Evolutionary conservation across 345 rosid genomes (phyloP).

Genomic region (Gossypium bickii): DNA sequence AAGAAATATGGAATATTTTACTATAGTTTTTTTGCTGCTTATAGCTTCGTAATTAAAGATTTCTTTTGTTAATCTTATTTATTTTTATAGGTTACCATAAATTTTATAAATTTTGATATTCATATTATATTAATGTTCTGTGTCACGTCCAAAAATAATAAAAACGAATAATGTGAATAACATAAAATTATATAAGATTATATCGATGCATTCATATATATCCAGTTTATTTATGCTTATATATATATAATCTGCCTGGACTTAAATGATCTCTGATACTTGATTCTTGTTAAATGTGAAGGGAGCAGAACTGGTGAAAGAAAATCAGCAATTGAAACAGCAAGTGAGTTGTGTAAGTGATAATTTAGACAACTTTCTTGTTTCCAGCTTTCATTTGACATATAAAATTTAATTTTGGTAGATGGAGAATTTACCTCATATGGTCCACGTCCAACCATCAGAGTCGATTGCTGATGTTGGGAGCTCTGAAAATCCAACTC

Average conservation of each 20-base stretch:
- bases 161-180: not conserved
- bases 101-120: no score
- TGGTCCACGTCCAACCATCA: not conserved
- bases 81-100: no score
- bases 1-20: not conserved
- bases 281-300: constrained; percentile 14
- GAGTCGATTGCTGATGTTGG: constrained; percentile 18
- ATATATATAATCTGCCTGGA: not conserved
- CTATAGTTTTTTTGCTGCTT: not conserved
- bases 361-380: not conserved
- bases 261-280: not conserved
- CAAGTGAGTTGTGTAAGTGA: constrained; percentile 13
- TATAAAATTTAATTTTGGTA: not conserved
- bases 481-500: constrained; percentile 20
- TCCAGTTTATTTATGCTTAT: not conserved
- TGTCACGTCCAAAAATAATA: not conserved
- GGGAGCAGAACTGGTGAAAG: constrained; percentile 26
- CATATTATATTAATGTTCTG: no score
- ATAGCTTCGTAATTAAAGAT: not conserved
- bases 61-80: not conserved
- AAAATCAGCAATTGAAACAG: constrained; percentile 27
- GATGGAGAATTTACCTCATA: not conserved
- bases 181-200: not conserved
- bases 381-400: constrained; percentile 4
- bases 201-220: not conserved